These are phyloP conservation scores for Naganishia albida DNA, from an alignment of 1,284 basidiomycete species.

Conservation along the genomic window DNA sequence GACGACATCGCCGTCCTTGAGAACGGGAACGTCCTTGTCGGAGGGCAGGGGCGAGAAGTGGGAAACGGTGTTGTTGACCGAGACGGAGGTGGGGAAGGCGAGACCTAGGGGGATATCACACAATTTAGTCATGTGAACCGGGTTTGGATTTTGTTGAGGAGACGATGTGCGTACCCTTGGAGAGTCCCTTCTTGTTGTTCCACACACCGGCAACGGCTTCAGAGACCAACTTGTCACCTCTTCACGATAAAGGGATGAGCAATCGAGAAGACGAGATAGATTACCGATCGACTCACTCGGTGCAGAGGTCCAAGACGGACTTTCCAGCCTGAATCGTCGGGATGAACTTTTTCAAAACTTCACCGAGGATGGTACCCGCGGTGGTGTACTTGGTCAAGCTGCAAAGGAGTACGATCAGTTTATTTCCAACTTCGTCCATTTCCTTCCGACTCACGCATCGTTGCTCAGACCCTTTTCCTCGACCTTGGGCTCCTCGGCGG, in stretches of 20 bases:
- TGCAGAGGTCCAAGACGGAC: slow-evolving; percentile 79
- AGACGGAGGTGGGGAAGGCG: slow-evolving; percentile 91
- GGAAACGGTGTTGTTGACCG: slow-evolving; percentile 73
- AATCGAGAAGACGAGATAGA: not conserved
- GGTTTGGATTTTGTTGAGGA: slow-evolving; percentile 28
- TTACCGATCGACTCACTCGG: slow-evolving; percentile 58
- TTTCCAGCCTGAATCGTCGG: slow-evolving; percentile 76
- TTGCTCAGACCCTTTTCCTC: slow-evolving; percentile 52
- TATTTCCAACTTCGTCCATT: not conserved
- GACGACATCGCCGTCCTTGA: slow-evolving; percentile 89
- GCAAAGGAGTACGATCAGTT: not conserved
- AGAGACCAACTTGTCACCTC: slow-evolving; percentile 48
- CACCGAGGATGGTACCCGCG: slow-evolving; percentile 85
- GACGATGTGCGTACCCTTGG: slow-evolving; percentile 66
- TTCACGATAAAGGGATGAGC: slow-evolving; percentile 51
- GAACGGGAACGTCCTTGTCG: slow-evolving; percentile 66
- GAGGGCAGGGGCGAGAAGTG: slow-evolving; percentile 62
- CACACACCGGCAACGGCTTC: slow-evolving; percentile 27
- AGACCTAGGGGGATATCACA: slow-evolving; percentile 56
- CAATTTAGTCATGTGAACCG: not conserved
- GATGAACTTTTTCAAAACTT: slow-evolving; percentile 83
- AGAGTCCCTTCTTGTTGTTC: slow-evolving; percentile 51
- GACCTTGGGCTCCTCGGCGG: slow-evolving; percentile 42
- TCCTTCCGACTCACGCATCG: slow-evolving; percentile 47
- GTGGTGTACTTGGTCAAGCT: slow-evolving; percentile 63